Conservation (phyloP, 768 basidiomycete species). For the Rhodotorula diobovata region DNA sequence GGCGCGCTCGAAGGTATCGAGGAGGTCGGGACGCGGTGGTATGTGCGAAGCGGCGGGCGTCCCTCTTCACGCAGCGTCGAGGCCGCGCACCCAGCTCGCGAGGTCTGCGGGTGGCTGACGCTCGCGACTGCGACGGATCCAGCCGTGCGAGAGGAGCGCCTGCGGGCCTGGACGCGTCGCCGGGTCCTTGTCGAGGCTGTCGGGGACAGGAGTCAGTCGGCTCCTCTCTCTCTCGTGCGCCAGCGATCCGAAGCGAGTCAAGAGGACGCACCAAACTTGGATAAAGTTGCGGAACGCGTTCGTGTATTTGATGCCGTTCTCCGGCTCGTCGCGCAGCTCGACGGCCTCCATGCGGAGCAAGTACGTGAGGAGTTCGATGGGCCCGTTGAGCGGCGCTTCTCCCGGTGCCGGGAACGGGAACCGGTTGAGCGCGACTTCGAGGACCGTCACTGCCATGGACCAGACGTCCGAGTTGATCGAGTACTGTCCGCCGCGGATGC, state of each 20-base stretch:
- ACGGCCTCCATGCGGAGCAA: conserved; percentile 72
- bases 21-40: not conserved
- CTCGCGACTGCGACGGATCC: conserved; percentile 25
- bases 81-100: conserved; percentile 22
- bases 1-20: not conserved
- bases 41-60: not conserved
- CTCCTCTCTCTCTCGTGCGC: no score
- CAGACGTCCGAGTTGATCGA: conserved; percentile 78
- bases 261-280: conserved; percentile 34
- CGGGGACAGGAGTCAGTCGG: not conserved
- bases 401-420: conserved; percentile 75
- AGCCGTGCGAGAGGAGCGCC: conserved; percentile 29
- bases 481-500: conserved; percentile 85
- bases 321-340: conserved; percentile 35
- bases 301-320: conserved; percentile 41
- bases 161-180: conserved; percentile 24
- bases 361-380: conserved; percentile 90
- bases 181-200: conserved; percentile 37
- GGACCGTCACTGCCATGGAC: conserved; percentile 90
- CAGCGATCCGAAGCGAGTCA: no score
- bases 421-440: conserved; percentile 87
- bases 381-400: conserved; percentile 64
- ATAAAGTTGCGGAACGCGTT: conserved; percentile 43
- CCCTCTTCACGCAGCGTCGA: conserved; percentile 3
- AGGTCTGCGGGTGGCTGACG: conserved; percentile 35